A percentile compares a stretch with the other conserved stretches of the same genome.
Evolutionary conservation across 2,329 filamentous ascomycete genomes (phyloP).

Genomic region (Metarhizium anisopliae): DNA sequence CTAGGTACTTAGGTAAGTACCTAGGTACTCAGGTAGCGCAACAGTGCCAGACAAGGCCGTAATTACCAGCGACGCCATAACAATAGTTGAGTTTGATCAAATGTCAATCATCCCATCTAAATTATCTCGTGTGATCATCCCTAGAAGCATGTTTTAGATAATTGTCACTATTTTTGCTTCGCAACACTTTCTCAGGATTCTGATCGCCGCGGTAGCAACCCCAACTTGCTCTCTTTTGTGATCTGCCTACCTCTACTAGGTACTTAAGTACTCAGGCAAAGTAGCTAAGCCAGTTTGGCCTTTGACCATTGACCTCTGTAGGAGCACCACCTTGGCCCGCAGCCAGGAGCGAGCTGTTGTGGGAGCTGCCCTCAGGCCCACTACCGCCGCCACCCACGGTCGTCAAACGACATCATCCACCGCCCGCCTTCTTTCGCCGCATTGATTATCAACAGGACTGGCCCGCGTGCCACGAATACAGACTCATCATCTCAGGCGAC

Average conservation of each 20-base stretch:
- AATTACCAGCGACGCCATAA: too few relatives aligned
- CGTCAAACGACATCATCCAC: slow-evolving; percentile 18
- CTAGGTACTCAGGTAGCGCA: too few relatives aligned
- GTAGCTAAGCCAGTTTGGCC: not conserved
- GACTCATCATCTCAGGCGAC: slow-evolving; percentile 5
- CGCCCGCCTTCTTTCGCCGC: slow-evolving; percentile 12
- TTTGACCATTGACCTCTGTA: not conserved
- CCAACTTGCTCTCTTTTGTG: not conserved
- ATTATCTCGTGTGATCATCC: too few relatives aligned
- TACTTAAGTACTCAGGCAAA: too few relatives aligned
- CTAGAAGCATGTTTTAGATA: too few relatives aligned
- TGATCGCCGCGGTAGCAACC: too few relatives aligned
- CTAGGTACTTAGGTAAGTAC: too few relatives aligned
- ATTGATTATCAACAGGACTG: slow-evolving; percentile 11
- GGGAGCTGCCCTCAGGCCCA: slow-evolving; percentile 13
- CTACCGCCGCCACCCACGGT: slow-evolving; percentile 9
- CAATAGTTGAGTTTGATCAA: too few relatives aligned
- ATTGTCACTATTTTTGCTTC: too few relatives aligned
- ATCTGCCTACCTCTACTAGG: not conserved
- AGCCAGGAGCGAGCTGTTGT: slow-evolving; percentile 6
- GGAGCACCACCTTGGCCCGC: not conserved
- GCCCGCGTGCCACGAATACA: slow-evolving; percentile 7
- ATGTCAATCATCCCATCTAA: too few relatives aligned
- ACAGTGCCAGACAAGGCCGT: too few relatives aligned
- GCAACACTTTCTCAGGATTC: too few relatives aligned